Evolutionary conservation across 345 rosid genomes (phyloP), one percentile per base, ranked within the genome.

Genomic region (Gossypium rotundifolium): DNA sequence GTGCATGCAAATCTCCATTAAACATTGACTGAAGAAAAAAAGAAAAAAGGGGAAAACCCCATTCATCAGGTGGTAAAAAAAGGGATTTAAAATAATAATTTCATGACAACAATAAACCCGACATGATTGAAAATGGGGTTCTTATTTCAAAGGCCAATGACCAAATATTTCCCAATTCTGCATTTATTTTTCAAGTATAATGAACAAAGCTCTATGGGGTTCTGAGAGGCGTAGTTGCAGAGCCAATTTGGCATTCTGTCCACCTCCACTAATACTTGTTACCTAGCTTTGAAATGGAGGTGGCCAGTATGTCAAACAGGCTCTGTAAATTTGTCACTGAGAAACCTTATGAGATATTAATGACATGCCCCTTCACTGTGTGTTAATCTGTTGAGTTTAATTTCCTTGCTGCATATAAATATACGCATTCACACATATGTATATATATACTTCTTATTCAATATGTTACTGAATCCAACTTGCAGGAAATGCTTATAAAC

Each of bases 301-400:
- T 11, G 83, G 87, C 72, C 81, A 81, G 81, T 69, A 74, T 84
- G 86, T 40, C 84, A 82, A 82, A 86, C 72, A 75, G 63, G 76
- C 78, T 77, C 82, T 83, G 84, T 76, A 77, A 82, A 80, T 77
- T 77, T 77, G 77, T 78, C 83, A 14, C 82, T 80, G 80, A 75
- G 76, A 86, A 83, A 75, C 77, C 59, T 72, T 68, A 51, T 11
- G 75, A 72, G 44, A 40, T 9, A 29, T 38, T 3, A 33, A 18
- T 2, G 33, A 7, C 7, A 33, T 33, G 40, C 40, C 40, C 40
- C 40, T 33, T 33, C 40, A 33, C 40, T 33, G 7, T 33, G 40
- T 33, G 40, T 33, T 33, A 1, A 33, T 33, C 40, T 1, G 40
- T 33, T 33, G 7, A 5, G 40, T 33, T 33, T 33, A 33, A 33